Evolutionary conservation across 805 yeast species (phyloP), one percentile per base, ranked within the genome.

Genomic region (Starmerella potacharoeniae): DNA sequence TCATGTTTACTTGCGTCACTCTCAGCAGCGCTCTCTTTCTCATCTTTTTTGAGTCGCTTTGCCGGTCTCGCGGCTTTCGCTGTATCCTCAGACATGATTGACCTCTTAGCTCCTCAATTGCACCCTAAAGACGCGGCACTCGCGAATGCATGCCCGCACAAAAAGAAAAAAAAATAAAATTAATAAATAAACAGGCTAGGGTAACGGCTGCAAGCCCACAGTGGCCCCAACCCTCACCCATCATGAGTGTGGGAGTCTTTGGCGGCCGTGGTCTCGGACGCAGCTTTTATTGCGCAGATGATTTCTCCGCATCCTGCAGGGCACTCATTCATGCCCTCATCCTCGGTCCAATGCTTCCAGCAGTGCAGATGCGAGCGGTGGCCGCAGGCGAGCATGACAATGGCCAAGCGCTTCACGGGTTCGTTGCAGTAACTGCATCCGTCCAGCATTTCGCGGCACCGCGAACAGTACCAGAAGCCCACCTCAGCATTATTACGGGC

Each of bases 291-390:
- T 6, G 43, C 35, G n/a, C 39, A n/a, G 1, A 37, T 48, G 14
- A 36, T 17, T 51, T 60, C 59, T n/a, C 78, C 79, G 65, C 87
- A 84, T 0, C 95, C 93, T 3, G 81, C 82, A 0, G 97, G 97
- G 66, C 97, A 90, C 54, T 80, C 86, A 3, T 69, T 64, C 73
- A 83, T 81, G 14, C 31, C 50, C 13, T 60, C 61, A 6, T 3
- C 40, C 14, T 72, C 73, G 40, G 78, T 82, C 97, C 97, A 91
- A 39, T 77, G 75, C 56, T 76, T 75, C 64, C 88, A 71, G 71
- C 97, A 91, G 3, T 81, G 82, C 64, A 80, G 80, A 69, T 91
- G 97, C 0, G 91, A 89, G 55, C 81, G 75, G 68, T 91, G 97
- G 0, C 96, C 97, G 72, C 97, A 91, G 30, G 73, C 77, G 51